Conservation (phyloP, 1,284 basidiomycete species). For the Coniferiporia sulphurascens region DNA sequence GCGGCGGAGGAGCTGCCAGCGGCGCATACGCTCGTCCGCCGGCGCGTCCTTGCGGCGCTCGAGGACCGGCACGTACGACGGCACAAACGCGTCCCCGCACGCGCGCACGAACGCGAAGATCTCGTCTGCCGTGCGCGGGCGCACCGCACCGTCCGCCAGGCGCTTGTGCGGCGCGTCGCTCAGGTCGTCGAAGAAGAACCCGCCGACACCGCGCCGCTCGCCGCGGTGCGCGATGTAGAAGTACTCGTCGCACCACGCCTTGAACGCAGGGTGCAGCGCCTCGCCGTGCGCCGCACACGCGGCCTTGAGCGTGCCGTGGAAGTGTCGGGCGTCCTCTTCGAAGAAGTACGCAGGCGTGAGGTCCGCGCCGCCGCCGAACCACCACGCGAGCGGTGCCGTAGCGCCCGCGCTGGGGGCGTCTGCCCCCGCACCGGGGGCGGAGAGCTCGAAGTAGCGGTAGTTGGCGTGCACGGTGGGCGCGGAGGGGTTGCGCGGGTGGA, state of each 20-base stretch:
- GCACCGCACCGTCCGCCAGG: constrained; percentile 39
- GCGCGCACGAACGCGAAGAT: constrained; percentile 74
- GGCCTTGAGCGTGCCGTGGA: constrained; percentile 76
- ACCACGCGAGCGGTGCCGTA: constrained; percentile 76
- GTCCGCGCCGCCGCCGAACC: constrained; percentile 98
- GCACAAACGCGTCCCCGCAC: constrained; percentile 77
- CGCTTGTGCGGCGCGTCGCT: constrained; percentile 53
- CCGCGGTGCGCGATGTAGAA: constrained; percentile 92
- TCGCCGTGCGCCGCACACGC: constrained; percentile 75
- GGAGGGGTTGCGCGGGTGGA: constrained; percentile 91
- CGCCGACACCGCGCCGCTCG: constrained; percentile 89
- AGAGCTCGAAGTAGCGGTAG: constrained; percentile 96
- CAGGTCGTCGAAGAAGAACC: constrained; percentile 96
- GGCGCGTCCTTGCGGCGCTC: constrained; percentile 47
- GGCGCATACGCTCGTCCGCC: constrained; percentile 62
- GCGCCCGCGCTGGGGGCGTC: constrained; percentile 30
- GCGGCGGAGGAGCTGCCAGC: constrained; percentile 88
- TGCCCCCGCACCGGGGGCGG: constrained; percentile 43
- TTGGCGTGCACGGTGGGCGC: constrained; percentile 95
- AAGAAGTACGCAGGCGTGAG: constrained; percentile 93
- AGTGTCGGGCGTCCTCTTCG: constrained; percentile 83
- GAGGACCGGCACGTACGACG: constrained; percentile 85
- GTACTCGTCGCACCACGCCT: constrained; percentile 97
- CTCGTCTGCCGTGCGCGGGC: constrained; percentile 54
- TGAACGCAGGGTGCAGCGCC: constrained; percentile 77